Evolutionary conservation across 2,329 filamentous ascomycete genomes (phyloP), one percentile per base, ranked within the genome.

Genomic region (Pestalotiopsis sp.): DNA sequence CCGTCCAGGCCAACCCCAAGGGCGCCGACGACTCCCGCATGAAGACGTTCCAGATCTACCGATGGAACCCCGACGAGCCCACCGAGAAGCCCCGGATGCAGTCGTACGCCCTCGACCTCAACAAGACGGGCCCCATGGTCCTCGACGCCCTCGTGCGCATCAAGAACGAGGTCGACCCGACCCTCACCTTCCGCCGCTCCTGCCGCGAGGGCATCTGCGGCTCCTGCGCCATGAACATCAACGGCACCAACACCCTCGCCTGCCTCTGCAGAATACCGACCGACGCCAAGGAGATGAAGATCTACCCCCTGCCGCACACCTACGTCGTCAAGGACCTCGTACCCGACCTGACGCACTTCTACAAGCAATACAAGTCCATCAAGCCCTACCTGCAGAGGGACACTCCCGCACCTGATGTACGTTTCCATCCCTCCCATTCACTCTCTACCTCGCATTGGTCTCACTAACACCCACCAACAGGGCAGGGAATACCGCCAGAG

Each of bases 351-450:
- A 99, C 96, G 72, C 93, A 96, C 79, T 98, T 99, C 86, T 99
- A 99, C 90, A 98, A 98, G 89, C 96, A 99, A 88, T 99, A 99
- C 90, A 97, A 98, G 85, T 98, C 95, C 17, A 98, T 99, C 85
- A 97, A 98, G 91, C 96, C 96, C 58, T 99, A 97, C 82, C 91
- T 99, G 66, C 96, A 98, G 86, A 90, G 94, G 78, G 92, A 95
- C 72, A 96, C 93, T 36, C 92, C 93, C 67, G 85, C 93, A 58
- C 89, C 91, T 74, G 93, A 98, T 80, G 93, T 97, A 88, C 81
- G 92, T 87, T 36, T 4, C 27, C 27, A 27, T 27, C 27, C 25
- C 25, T 25, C 25, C 25, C 25, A 25, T 2, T 25, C 25, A 25
- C 25, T 25, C 25, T 25, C 25, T 25, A 25, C 25, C 25, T 25